Base-by-base conservation (phyloP, 2,329 filamentous ascomycete genomes). In the Neofusicoccum cordaticola region DNA sequence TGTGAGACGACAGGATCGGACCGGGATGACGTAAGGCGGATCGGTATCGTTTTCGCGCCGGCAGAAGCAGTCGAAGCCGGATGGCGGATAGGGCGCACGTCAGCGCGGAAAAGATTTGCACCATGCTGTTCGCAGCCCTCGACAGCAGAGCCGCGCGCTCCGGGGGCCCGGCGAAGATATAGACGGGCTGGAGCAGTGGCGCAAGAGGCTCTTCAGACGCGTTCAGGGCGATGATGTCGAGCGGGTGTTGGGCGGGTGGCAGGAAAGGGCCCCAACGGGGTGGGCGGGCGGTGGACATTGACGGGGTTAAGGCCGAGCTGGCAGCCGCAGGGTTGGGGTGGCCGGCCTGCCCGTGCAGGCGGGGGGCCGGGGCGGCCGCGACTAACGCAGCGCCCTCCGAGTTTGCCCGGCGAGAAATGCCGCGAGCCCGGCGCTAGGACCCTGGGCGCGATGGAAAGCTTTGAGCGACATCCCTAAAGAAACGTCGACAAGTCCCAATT, bases 401-500 rank as follows among this genome's bases (percentile, higher is more conserved):
- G 39, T 31, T 22, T 15, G 37, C 53, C 37, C 27, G 34, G 31
- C 58, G 41, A 50, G 45, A 50, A 50, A 37, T 62, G 44, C 58
- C 58, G 58, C 53, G 15, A 19, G 53, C 15, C 53, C 53, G 53
- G 42, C 58, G 50, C 50, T 39, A 19, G 37, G 35, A 41, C 45
- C 3, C 31, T 51, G 13, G 6, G 58, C 47, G 39, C 60, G 35
- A 34, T 39, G 47, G 47, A 62, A 62, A 52, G 37, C 60, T 62
- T 62, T 62, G 47, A 62, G 41, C 31, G 48, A 35, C 53, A 45
- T 39, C 34, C 44, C 57, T 61, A 50, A 61, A 61, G 57, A 61
- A 61, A 61, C 57, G 44, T 61, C 57, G 57, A 52, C 50, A 52
- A 52, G 50, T 52, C 37, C 50, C 34, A 31, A 31, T 52, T 27